Base-by-base conservation (phyloP, 2,329 filamentous ascomycete species). In the Lasiodiplodia sp. region DNA sequence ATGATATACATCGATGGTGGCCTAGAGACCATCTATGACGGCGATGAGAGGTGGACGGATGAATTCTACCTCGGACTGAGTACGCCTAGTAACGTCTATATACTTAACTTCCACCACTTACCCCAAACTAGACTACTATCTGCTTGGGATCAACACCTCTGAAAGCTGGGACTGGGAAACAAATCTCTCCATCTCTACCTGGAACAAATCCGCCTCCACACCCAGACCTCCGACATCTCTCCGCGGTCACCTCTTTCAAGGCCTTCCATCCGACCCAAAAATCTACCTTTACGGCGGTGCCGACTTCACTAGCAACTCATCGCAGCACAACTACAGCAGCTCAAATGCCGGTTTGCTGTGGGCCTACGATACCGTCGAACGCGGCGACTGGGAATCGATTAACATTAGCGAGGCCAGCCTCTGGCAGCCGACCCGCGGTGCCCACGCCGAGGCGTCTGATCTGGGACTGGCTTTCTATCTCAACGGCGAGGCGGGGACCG, bases 391-490 rank as follows among this genome's bases (percentile, higher is more conserved):
- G 56, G n/a, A 18, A 0, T 2, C 37, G 5, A 28, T 44, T 12
- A 37, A 60, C 14, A n/a, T 60, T 38, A 44, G 56, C 31, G 14
- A 60, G 12, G 69, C 47, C 25, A 40, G 31, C 31, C 63, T 49
- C 4, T 37, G 63, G 28, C 49, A 72, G 37, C 78, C 79, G 23
- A 79, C 75, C 58, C 76, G 78, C 68, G 80, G 80, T n/a, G 75
- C 78, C 25, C 76, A 71, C 63, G 73, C 80, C 21, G 80, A 82
- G 68, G 78, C 79, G 10, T 72, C 76, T 23, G 77, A 79, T 52
- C 76, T 76, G 47, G 75, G 77, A 10, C 69, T 81, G 4, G 79
- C 72, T 2, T 82, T 82, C 65, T 82, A 79, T 68, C 72, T 82
- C 16, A 80, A 81, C 69, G 80, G 80, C 2, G 74, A 78, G 52